Conservation (phyloP, 306 rosid genomes). For the Cajanus cajan region DNA sequence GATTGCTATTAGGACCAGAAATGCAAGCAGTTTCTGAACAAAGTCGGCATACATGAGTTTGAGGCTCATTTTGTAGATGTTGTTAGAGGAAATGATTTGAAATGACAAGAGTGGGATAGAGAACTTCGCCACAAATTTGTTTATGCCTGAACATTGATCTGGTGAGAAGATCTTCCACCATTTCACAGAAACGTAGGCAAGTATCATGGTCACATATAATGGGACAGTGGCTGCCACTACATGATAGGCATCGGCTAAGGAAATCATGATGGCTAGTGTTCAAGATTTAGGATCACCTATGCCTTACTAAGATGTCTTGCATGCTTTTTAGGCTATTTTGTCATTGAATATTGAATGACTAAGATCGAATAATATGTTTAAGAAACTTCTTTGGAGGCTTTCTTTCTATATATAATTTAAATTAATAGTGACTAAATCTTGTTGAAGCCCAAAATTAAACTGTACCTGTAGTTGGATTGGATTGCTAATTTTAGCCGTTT, state of each 20-base stretch:
- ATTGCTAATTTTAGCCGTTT: constrained; percentile 9
- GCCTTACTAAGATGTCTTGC: constrained; percentile 27
- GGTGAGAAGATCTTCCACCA: constrained; percentile 93
- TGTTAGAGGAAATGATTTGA: constrained; percentile 68
- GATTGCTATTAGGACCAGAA: constrained; percentile 44
- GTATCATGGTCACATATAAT: constrained; percentile 70
- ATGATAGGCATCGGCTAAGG: constrained; percentile 59
- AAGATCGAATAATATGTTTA: constrained; percentile 32
- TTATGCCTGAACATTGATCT: constrained; percentile 95
- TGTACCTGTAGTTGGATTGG: not conserved
- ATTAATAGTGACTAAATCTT: not conserved
- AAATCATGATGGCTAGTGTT: constrained; percentile 54
- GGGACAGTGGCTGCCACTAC: constrained; percentile 76
- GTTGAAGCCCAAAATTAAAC: not conserved
- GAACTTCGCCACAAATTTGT: constrained; percentile 87
- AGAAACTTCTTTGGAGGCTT: constrained; percentile 56
- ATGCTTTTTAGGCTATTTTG: constrained; percentile 44
- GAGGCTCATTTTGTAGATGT: constrained; percentile 74
- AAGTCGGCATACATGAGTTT: constrained; percentile 65
- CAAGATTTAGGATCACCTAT: constrained; percentile 29
- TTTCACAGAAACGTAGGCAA: constrained; percentile 75
- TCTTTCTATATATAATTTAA: constrained; percentile 9
- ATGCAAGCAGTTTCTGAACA: constrained; percentile 66
- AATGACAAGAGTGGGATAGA: constrained; percentile 89
- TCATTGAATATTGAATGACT: constrained; percentile 36